Conservation (phyloP, 2,329 filamentous ascomycete species). For the Fusarium albidum region DNA sequence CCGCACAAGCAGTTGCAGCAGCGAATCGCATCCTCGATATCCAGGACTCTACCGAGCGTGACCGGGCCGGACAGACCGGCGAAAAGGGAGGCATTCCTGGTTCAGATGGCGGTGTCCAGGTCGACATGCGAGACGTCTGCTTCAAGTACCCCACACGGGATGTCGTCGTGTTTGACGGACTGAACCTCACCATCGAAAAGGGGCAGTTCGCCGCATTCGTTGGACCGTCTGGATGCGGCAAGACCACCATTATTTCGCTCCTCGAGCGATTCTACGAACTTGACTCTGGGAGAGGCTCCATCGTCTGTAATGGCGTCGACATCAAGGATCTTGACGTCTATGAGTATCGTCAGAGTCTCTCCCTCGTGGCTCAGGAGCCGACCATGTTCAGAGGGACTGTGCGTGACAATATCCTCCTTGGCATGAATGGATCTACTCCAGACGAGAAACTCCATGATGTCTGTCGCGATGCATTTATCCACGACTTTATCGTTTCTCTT, state of each 20-base stretch:
- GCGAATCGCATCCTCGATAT: constrained; percentile 43
- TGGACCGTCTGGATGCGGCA: constrained; percentile 74
- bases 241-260: constrained; percentile 74
- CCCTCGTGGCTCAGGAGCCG: constrained; percentile 78
- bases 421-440: constrained; percentile 64
- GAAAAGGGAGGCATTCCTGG: constrained; percentile 43
- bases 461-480: constrained; percentile 71
- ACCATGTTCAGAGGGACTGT: constrained; percentile 75
- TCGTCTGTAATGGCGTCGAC: constrained; percentile 68
- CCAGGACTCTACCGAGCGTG: constrained; percentile 9
- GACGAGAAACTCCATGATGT: constrained; percentile 61
- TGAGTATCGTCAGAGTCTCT: constrained; percentile 69
- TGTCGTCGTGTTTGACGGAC: constrained; percentile 62
- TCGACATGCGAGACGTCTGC: constrained; percentile 63
- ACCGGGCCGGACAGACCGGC: neutral
- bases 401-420: constrained; percentile 75
- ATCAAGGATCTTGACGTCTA: constrained; percentile 66
- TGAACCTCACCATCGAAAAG: constrained; percentile 71
- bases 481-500: constrained; percentile 74
- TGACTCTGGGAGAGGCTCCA: constrained; percentile 67
- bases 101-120: constrained; percentile 58
- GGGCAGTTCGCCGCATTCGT: constrained; percentile 77
- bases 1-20: constrained; percentile 30
- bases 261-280: constrained; percentile 76
- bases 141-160: constrained; percentile 69